Conservation (phyloP, 495 filamentous ascomycete genomes). For the Lindgomyces ingoldianus region DNA sequence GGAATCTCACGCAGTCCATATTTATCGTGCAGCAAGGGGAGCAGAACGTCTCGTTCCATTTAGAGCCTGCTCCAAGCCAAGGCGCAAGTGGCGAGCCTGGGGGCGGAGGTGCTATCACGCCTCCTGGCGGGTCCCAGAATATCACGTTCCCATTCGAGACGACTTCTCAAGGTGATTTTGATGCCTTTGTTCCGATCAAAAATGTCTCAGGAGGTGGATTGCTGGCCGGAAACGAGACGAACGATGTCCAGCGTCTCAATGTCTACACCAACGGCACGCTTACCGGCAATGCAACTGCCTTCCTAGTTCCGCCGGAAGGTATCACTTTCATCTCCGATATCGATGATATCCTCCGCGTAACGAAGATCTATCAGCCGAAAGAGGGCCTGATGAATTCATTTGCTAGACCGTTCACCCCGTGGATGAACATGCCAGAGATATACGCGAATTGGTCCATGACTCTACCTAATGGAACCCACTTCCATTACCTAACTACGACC, state of each 20-base stretch:
- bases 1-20: constrained; percentile 71
- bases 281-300: constrained; percentile 70
- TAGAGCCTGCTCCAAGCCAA: constrained; percentile 55
- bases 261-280: constrained; percentile 63
- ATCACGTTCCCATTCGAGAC: constrained; percentile 59
- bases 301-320: constrained; percentile 67
- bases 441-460: constrained; percentile 66
- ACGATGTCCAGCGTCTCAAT: constrained; percentile 62
- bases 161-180: constrained; percentile 69
- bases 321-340: constrained; percentile 73
- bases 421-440: constrained; percentile 78
- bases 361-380: constrained; percentile 74
- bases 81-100: constrained; percentile 55
- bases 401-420: constrained; percentile 65
- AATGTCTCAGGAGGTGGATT: constrained; percentile 56
- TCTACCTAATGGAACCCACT: constrained; percentile 65
- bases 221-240: constrained; percentile 61
- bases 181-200: constrained; percentile 61
- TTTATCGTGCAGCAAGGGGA: constrained; percentile 69
- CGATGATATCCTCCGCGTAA: constrained; percentile 79
- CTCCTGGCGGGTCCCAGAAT: constrained; percentile 57
- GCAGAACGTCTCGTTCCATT: constrained; percentile 62
- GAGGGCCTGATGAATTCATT: constrained; percentile 77
- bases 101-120: constrained; percentile 56
- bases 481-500: constrained; percentile 83